These are phyloP conservation scores for Oryza coarctata DNA, from an alignment of 176 grass and related monocot species.

Conservation along the genomic window DNA sequence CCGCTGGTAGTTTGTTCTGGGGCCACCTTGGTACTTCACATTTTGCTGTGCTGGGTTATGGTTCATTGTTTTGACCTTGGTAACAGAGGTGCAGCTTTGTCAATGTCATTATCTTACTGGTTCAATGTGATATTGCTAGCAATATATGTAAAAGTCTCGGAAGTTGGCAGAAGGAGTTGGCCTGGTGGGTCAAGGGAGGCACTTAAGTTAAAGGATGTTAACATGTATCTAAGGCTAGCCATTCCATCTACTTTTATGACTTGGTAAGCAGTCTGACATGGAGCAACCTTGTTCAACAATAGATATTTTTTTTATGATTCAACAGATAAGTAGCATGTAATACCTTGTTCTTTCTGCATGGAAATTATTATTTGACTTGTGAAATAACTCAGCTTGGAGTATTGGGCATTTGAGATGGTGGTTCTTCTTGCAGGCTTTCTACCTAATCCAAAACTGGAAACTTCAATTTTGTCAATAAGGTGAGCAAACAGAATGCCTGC, in stretches of 20 bases:
- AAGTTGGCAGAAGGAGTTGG: conserved; percentile 57
- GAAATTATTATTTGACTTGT: conserved; percentile 23
- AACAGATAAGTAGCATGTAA: not conserved
- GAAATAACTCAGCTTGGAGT: conserved; percentile 68
- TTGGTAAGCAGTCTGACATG: conserved; percentile 59
- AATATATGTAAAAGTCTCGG: conserved; percentile 69
- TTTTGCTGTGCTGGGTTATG: conserved; percentile 68
- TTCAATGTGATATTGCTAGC: conserved; percentile 65
- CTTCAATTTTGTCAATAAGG: conserved; percentile 93
- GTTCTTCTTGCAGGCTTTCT: conserved; percentile 91
- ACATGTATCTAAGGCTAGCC: conserved; percentile 70
- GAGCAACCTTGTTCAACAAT: not conserved
- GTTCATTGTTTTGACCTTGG: conserved; percentile 51
- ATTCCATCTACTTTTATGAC: conserved; percentile 90
- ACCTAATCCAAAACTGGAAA: conserved; percentile 85
- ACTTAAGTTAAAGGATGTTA: conserved; percentile 49
- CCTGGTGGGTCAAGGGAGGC: conserved; percentile 55
- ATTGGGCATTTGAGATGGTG: conserved; percentile 98
- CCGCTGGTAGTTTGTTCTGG: conserved; percentile 72
- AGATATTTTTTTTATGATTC: not conserved
- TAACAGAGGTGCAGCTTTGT: conserved; percentile 70
- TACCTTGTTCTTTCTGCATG: conserved; percentile 22
- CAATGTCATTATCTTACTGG: conserved; percentile 76
- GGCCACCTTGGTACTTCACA: conserved; percentile 59
- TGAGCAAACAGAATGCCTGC: conserved; percentile 4